Evolutionary conservation across 306 rosid species (phyloP), one percentile per base, ranked within the genome.

Genomic region (Senna tora): DNA sequence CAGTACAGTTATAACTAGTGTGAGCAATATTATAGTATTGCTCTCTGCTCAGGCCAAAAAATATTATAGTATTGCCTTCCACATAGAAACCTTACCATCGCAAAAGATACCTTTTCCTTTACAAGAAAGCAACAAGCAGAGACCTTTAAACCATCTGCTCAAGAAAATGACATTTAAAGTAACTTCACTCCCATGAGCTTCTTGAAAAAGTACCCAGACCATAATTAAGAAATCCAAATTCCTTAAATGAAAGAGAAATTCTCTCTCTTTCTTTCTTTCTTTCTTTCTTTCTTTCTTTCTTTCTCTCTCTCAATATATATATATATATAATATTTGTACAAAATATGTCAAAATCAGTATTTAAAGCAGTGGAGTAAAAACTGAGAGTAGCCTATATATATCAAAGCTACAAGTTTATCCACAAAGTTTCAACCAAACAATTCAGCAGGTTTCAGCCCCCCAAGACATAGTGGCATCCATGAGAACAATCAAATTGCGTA

Each of bases 101-200:
- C 0, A n/a, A 59, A 59, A 16, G 46, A 59, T n/a, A 32, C 43
- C 46, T 38, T 73, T 79, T 39, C 72, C 63, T 50, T 51, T 51
- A 36, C 32, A 80, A 56, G 66, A 83, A 68, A 77, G 66, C 42
- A 85, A 82, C 83, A 81, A 71, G 67, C 71, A 30, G 38, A 42
- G 55, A 75, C 82, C 80, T 83, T 77, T 76, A 68, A 73, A 65
- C 71, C 81, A 72, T 54, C 77, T 47, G 74, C 47, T 34, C 25
- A 59, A 59, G 65, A 59, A 16, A 59, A 59, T 59, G 65, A 59
- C 65, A 34, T 60, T 16, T 36, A 34, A 16, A 60, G 66, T 79
- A 33, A 72, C 4, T 54, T 61, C 66, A 61, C 33, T 74, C 72
- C 51, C 65, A n/a, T n/a, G 4, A 70, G 61, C 80, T 59, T 70